A percentile compares a stretch with the other conserved stretches of the same genome.
phyloP scores from a whole-genome alignment of 176 grass and related monocot species.

The Thalia dealbata region DNA sequence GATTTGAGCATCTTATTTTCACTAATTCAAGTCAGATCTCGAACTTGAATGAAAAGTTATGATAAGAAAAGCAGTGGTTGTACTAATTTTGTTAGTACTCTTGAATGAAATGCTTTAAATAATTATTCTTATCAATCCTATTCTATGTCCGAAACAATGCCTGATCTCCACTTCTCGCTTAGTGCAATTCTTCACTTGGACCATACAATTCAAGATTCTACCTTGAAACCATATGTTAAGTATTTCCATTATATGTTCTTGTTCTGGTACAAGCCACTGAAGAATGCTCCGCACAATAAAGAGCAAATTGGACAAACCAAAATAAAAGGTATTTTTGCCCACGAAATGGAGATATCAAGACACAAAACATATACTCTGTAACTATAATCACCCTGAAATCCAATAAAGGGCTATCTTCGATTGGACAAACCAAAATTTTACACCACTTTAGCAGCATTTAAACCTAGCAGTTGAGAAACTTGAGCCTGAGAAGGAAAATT shows the following conservation, averaged over 20 bases:
- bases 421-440: neutral
- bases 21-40: too few species aligned
- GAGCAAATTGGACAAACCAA: neutral
- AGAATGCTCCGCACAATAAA: neutral
- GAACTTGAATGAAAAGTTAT: too few species aligned
- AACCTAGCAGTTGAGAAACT: neutral
- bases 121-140: neutral
- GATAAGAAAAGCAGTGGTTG: too few species aligned
- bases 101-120: neutral
- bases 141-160: neutral
- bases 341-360: neutral
- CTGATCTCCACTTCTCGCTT: neutral
- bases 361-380: neutral
- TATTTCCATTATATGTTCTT: neutral
- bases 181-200: neutral
- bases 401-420: neutral
- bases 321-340: too few species aligned
- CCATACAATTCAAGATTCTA: neutral
- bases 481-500: neutral
- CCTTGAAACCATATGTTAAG: neutral
- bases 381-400: neutral
- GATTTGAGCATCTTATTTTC: too few species aligned
- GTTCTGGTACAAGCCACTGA: neutral
- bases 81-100: neutral
- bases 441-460: neutral